Evolutionary conservation across 495 filamentous ascomycete genomes (phyloP).

Genomic region (Neurospora sp.): DNA sequence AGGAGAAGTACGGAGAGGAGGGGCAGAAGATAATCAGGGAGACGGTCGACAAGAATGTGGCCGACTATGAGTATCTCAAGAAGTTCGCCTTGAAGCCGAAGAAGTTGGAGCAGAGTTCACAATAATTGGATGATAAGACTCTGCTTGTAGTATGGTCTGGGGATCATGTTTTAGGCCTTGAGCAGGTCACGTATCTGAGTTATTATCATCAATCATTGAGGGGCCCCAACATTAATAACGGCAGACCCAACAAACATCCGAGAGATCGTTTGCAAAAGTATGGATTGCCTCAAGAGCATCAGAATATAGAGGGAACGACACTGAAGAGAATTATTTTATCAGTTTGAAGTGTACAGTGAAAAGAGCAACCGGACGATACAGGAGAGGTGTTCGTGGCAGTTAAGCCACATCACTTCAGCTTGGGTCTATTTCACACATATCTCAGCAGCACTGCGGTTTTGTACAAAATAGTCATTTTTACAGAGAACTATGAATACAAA

Average conservation of each 20-base stretch:
- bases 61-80: constrained; percentile 89
- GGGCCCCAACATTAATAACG: background rate
- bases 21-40: constrained; percentile 64
- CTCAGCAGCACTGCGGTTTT: background rate
- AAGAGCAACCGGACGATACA: background rate
- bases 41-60: constrained; percentile 67
- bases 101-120: background rate
- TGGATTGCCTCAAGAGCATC: background rate
- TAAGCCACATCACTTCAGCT: background rate
- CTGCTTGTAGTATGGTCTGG: background rate
- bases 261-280: background rate
- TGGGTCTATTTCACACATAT: background rate
- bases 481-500: background rate
- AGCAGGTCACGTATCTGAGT: background rate
- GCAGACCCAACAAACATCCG: background rate
- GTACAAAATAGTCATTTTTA: background rate
- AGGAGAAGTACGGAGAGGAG: constrained; percentile 69
- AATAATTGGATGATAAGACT: background rate
- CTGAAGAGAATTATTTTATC: background rate
- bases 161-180: background rate
- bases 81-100: constrained; percentile 55
- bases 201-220: background rate
- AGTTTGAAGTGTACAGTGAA: background rate
- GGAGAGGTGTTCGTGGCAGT: background rate
- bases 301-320: background rate